phyloP scores from a whole-genome alignment of 2,329 filamentous ascomycete genomes.

The Arachnomyces sp. region DNA sequence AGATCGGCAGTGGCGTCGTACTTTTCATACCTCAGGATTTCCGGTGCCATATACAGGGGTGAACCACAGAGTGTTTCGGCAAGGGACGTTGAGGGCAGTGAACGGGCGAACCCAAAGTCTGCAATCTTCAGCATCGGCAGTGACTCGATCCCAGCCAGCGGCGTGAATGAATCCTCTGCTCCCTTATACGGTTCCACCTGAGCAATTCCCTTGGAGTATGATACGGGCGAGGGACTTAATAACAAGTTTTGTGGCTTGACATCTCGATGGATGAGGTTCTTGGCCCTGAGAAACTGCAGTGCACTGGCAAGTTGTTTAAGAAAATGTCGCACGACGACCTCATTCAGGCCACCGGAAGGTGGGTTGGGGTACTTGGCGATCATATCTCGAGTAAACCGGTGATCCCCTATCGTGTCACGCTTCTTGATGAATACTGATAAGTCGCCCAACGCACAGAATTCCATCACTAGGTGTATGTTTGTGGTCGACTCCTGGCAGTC shows the following conservation, averaged over 20 bases:
- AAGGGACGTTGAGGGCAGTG: conserved; percentile 80
- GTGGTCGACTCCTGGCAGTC: conserved; percentile 81
- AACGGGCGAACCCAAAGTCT: conserved; percentile 96
- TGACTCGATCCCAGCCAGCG: conserved; percentile 70
- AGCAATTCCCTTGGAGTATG: conserved; percentile 57
- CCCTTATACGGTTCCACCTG: conserved; percentile 65
- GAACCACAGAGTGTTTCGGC: conserved; percentile 96
- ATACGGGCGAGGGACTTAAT: conserved; percentile 69
- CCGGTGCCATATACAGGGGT: conserved; percentile 95
- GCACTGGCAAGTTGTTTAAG: conserved; percentile 91
- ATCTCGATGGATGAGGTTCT: conserved; percentile 90
- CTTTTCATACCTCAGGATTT: conserved; percentile 93
- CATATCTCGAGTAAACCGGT: conserved; percentile 80
- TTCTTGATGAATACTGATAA: conserved; percentile 95
- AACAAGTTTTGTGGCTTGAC: conserved; percentile 96
- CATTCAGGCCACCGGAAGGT: conserved; percentile 76
- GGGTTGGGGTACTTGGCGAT: conserved; percentile 87
- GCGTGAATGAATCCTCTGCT: conserved; percentile 72
- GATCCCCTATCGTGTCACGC: conserved; percentile 68
- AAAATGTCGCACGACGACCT: conserved; percentile 94
- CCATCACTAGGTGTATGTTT: conserved; percentile 96
- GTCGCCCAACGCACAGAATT: conserved; percentile 94
- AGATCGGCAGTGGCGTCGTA: conserved; percentile 96
- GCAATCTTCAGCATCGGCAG: conserved; percentile 95
- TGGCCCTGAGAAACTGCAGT: conserved; percentile 74